These are phyloP conservation scores for Ceratocystis albifundus DNA, from an alignment of 2,329 filamentous ascomycete species.

Conservation along the genomic window DNA sequence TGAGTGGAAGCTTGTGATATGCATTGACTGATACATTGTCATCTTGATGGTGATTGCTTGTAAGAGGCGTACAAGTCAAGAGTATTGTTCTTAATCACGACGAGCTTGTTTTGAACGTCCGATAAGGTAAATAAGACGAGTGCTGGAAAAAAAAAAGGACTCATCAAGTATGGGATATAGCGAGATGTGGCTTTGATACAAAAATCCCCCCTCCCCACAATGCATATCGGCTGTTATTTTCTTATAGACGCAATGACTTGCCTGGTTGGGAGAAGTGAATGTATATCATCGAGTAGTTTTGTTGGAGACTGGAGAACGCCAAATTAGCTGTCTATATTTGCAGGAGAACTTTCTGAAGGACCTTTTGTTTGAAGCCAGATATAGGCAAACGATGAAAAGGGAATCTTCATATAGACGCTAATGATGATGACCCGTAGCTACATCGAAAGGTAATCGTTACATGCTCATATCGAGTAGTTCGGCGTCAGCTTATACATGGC, in stretches of 20 bases:
- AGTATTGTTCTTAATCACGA: not conserved
- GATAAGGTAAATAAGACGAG: not conserved
- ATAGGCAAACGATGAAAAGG: too few species aligned
- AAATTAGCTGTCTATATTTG: not conserved
- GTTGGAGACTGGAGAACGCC: too few species aligned
- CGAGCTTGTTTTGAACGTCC: not conserved
- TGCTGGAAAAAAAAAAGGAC: not conserved
- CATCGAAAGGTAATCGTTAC: not conserved
- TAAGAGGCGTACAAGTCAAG: not conserved
- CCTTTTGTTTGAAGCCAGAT: not conserved
- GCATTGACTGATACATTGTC: not conserved
- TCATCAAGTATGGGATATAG: not conserved
- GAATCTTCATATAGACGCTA: too few species aligned
- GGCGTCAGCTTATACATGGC: not conserved
- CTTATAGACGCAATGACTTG: not conserved
- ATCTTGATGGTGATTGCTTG: not conserved
- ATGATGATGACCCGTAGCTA: not conserved
- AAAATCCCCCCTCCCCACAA: not conserved
- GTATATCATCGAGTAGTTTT: too few species aligned
- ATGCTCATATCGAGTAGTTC: not conserved
- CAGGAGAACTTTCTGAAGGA: not conserved
- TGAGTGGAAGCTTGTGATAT: not conserved
- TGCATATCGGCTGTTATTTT: not conserved
- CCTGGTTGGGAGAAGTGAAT: not conserved
- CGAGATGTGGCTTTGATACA: not conserved